Percentiles rank a stretch among this genome's conserved stretches.
Conservation (phyloP, 1,284 basidiomycete species). For the Ustanciosporium gigantosporum region DNA sequence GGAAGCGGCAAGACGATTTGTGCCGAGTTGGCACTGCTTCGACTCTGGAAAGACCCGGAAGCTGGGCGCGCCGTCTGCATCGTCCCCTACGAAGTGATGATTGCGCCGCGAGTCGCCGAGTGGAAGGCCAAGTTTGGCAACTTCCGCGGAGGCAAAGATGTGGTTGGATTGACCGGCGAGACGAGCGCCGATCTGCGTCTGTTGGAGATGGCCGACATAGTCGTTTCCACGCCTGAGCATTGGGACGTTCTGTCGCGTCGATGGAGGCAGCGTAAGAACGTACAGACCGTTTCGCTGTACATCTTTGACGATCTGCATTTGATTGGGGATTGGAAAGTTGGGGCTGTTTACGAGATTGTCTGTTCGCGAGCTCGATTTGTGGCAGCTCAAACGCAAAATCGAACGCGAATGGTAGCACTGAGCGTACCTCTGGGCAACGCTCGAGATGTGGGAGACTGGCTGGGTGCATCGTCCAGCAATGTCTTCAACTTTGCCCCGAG, state of each 20-base stretch:
- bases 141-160: conserved; percentile 85
- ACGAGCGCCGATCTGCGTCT: conserved; percentile 88
- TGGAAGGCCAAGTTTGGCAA: conserved; percentile 84
- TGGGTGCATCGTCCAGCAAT: conserved; percentile 82
- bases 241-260: conserved; percentile 96
- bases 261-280: conserved; percentile 96
- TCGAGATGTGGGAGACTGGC: conserved; percentile 94
- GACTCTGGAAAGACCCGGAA: conserved; percentile 85
- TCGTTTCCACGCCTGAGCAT: conserved; percentile 85
- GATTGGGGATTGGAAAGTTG: conserved; percentile 82
- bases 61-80: conserved; percentile 84
- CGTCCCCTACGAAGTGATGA: conserved; percentile 96
- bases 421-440: conserved; percentile 95
- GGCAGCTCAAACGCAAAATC: conserved; percentile 86
- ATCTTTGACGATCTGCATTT: conserved; percentile 96
- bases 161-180: conserved; percentile 90
- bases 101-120: conserved; percentile 82
- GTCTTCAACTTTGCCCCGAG: conserved; percentile 98
- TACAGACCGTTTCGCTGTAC: conserved; percentile 86
- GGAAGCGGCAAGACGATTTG: conserved; percentile 97
- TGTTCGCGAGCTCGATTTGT: conserved; percentile 93
- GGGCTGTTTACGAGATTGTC: conserved; percentile 93
- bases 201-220: conserved; percentile 75
- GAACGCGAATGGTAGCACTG: conserved; percentile 90
- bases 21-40: conserved; percentile 89